Conservation (phyloP, 441 rosid species). For the Pelargonium exstipulatum region DNA sequence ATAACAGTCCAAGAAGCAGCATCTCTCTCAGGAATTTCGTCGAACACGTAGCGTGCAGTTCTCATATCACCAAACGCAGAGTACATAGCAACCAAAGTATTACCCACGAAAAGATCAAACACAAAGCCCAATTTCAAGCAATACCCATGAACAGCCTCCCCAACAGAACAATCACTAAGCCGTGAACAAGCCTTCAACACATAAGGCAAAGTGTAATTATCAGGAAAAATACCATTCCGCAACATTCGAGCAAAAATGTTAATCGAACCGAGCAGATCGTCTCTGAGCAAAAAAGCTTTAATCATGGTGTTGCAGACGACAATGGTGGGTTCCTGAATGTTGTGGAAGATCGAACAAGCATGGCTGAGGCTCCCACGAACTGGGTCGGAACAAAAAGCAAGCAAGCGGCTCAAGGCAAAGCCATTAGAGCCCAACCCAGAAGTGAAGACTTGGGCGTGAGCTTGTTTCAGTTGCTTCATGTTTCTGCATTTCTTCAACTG, state of each 20-base stretch:
- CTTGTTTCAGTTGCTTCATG: slow-evolving; percentile 41
- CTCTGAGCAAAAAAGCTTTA: slow-evolving; percentile 36
- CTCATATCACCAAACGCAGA: slow-evolving; percentile 25
- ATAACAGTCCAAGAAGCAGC: slow-evolving; percentile 42
- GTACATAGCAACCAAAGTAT: slow-evolving; percentile 39
- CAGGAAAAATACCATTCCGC: slow-evolving; percentile 30
- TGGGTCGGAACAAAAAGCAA: slow-evolving; percentile 37
- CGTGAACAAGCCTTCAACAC: slow-evolving; percentile 41
- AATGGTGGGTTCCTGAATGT: slow-evolving; percentile 37
- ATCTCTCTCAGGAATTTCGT: slow-evolving; percentile 31
- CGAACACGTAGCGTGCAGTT: slow-evolving; percentile 34
- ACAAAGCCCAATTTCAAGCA: slow-evolving; percentile 35
- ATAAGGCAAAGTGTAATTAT: slow-evolving; percentile 44
- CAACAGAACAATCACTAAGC: slow-evolving; percentile 25
- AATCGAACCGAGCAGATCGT: slow-evolving; percentile 19
- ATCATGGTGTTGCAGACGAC: slow-evolving; percentile 49
- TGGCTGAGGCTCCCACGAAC: slow-evolving; percentile 27
- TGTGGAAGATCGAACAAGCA: slow-evolving; percentile 34
- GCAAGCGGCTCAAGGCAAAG: slow-evolving; percentile 40
- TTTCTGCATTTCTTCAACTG: slow-evolving; percentile 39
- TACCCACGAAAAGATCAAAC: slow-evolving; percentile 40
- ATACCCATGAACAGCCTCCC: slow-evolving; percentile 36
- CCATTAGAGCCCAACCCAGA: slow-evolving; percentile 33
- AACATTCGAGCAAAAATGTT: slow-evolving; percentile 26
- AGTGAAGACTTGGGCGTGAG: slow-evolving; percentile 35